phyloP scores from a whole-genome alignment of 805 yeast genomes.

The Cyberlindnera lachancei region DNA sequence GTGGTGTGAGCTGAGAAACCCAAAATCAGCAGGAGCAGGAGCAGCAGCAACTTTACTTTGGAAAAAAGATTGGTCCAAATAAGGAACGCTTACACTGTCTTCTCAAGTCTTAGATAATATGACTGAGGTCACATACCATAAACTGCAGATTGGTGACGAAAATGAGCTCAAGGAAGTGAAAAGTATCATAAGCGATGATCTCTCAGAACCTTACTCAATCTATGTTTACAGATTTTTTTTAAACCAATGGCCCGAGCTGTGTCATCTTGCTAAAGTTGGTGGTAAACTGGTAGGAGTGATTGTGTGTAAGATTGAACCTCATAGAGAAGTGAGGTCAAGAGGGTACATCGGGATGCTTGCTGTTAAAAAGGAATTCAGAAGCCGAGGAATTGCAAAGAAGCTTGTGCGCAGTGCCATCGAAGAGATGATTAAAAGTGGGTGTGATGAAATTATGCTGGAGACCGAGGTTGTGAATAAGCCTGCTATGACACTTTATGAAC shows the following conservation, averaged over 20 bases:
- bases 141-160: slow-evolving; percentile 20
- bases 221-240: slow-evolving; percentile 89
- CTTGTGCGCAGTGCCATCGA: slow-evolving; percentile 58
- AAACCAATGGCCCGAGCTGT: slow-evolving; percentile 84
- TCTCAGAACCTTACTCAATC: slow-evolving; percentile 90
- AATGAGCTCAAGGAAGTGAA: slow-evolving; percentile 44
- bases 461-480: slow-evolving; percentile 78
- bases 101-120: not conserved
- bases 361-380: slow-evolving; percentile 63
- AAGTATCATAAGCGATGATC: slow-evolving; percentile 56
- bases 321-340: slow-evolving; percentile 62
- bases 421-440: slow-evolving; percentile 53
- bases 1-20: too few relatives aligned
- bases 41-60: too few relatives aligned
- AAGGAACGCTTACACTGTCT: too few relatives aligned
- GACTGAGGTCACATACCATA: slow-evolving; percentile 15
- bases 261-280: slow-evolving; percentile 50
- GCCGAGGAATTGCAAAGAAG: slow-evolving; percentile 73
- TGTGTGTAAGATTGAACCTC: slow-evolving; percentile 74
- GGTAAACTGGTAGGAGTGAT: slow-evolving; percentile 66
- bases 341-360: slow-evolving; percentile 98
- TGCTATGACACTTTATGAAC: slow-evolving; percentile 64
- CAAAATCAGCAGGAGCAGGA: too few relatives aligned
- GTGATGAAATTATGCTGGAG: slow-evolving; percentile 90
- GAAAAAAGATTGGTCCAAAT: too few relatives aligned